Base-by-base conservation (phyloP, 2,329 filamentous ascomycete species). In the Beauveria bassiana region DNA sequence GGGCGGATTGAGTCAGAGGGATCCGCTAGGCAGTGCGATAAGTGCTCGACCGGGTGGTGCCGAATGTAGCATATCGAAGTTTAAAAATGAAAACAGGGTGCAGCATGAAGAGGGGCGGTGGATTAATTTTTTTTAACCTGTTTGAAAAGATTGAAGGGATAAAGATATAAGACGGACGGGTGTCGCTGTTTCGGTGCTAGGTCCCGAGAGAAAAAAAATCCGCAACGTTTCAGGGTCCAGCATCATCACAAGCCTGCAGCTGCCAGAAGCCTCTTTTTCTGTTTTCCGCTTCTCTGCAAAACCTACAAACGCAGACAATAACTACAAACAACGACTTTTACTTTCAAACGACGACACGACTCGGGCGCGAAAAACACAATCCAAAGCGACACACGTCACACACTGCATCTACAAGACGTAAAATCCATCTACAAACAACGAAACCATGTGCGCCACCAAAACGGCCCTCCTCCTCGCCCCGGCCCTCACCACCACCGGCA, bases 401-500 rank as follows among this genome's bases (percentile, higher is more conserved):
- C 34, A 14, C 34, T 38, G 34, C 34, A 38, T 38, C 34, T 38
- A 38, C 34, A 34, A 34, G 9, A 9, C 9, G 28, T 3, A 22
- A 22, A 22, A 22, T 12, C 31, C 31, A 10, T 34, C 28, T 9
- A 12, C 10, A 43, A 22, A 40, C 14, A 42, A 16, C 4, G 2
- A n/a, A 46, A 26, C 9, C 46, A 59, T 54, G 46, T 42, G 42
- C 16, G 31, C 38, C 64, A 9, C 20, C 64, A 20, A 62, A 59
- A 38, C 65, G 43, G 66, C 71, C 49, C 71, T 81, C 40, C 74
- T 79, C 51, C 66, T 78, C 20, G 71, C 77, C 1, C 79, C 79
- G 0, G 69, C 81, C 26, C 65, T 81, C 64, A 77, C 77, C n/a
- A 77, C 78, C 3, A 79, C 78, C 2, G 74, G 74, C 65, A 75